Percentiles rank a stretch among this genome's conserved stretches.
These are phyloP conservation scores for Skeletonema grethae DNA, from an alignment of 108 stramenopile genomes.

Conservation along the genomic window DNA sequence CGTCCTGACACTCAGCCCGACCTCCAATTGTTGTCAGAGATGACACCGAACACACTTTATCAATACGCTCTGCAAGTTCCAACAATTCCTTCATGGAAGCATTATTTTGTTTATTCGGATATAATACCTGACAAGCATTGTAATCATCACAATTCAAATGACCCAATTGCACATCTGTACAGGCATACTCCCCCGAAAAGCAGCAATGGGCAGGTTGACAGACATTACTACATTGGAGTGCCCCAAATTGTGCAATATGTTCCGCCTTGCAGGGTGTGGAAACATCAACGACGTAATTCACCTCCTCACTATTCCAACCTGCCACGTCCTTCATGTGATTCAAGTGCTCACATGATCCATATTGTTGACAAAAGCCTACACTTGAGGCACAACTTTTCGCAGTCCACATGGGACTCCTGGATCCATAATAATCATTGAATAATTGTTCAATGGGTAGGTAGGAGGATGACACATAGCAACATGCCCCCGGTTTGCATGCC, in stretches of 20 bases:
- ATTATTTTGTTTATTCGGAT: constrained; percentile 7
- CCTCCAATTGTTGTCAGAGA: constrained; percentile 10
- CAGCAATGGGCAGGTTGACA: constrained; percentile 47
- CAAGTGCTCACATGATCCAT: constrained; percentile 41
- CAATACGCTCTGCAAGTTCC: constrained; percentile 25
- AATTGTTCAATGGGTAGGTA: constrained; percentile 33
- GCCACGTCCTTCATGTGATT: constrained; percentile 28
- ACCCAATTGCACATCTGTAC: constrained; percentile 26
- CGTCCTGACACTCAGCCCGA: constrained; percentile 26
- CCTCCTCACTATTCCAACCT: constrained; percentile 24
- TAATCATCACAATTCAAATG: constrained; percentile 34
- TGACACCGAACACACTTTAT: constrained; percentile 26
- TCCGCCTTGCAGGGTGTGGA: constrained; percentile 24
- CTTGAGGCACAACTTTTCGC: constrained; percentile 18
- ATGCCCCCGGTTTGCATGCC: constrained; percentile 28
- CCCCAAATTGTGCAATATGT: constrained; percentile 42
- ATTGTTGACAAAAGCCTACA: constrained; percentile 42
- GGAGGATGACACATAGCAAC: constrained; percentile 26
- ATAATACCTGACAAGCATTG: constrained; percentile 28
- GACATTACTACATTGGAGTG: constrained; percentile 37
- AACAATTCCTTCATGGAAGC: constrained; percentile 8
- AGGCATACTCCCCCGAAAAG: constrained; percentile 26
- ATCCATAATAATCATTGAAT: constrained; percentile 23
- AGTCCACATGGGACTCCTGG: constrained; percentile 8
- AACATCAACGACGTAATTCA: constrained; percentile 21